These are phyloP conservation scores for Starmera stellimalicola DNA, from an alignment of 1,139 yeast species.

Conservation along the genomic window DNA sequence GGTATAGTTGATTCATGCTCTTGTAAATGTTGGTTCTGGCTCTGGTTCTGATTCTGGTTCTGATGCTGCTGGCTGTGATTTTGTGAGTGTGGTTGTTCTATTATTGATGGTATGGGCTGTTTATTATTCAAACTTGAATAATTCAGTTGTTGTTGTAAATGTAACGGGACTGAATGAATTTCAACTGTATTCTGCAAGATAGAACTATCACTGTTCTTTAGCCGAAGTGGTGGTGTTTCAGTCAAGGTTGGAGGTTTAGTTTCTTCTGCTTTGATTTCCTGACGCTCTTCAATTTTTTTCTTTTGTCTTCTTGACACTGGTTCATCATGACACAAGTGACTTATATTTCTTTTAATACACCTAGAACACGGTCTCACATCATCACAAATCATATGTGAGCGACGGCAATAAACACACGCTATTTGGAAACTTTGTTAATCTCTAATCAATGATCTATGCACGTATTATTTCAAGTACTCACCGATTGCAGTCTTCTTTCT, in stretches of 20 bases:
- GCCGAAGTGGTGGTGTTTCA: too few relatives aligned
- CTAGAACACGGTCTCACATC: constrained; percentile 78
- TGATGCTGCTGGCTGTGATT: constrained; percentile 1
- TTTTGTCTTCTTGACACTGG: constrained; percentile 16
- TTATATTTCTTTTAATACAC: constrained; percentile 81
- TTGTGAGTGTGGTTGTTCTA: background rate
- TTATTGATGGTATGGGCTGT: background rate
- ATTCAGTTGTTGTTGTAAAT: constrained; percentile 11
- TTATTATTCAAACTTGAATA: background rate
- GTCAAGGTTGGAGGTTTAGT: background rate
- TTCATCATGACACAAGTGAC: constrained; percentile 83
- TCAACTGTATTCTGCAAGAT: too few relatives aligned
- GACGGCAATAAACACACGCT: constrained; percentile 87
- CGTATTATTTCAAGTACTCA: constrained; percentile 28
- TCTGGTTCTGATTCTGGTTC: background rate
- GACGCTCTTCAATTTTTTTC: constrained; percentile 10
- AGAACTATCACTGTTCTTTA: too few relatives aligned
- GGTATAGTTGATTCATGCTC: constrained; percentile 1
- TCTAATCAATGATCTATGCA: background rate
- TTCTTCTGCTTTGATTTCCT: background rate
- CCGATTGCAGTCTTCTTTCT: constrained; percentile 34
- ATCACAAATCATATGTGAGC: constrained; percentile 95
- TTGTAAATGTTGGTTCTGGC: background rate
- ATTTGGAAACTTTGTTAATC: constrained; percentile 17
- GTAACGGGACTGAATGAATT: constrained; percentile 18